Conservation (phyloP, 208 protist species). For the Polymyxa betae region DNA sequence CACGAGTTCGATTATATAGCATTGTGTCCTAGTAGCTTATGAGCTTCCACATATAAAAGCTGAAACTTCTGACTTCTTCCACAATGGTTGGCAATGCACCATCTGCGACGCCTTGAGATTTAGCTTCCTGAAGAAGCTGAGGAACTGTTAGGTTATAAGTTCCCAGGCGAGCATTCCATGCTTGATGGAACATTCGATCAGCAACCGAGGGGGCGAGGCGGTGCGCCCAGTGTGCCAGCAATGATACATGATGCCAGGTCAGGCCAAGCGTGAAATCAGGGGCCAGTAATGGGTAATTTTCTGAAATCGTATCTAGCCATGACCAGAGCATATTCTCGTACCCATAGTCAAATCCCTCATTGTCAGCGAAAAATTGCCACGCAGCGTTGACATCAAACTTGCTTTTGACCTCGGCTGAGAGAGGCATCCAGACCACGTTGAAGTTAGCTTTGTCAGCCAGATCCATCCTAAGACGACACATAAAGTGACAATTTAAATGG, state of each 20-base stretch:
- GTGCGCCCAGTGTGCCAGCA: background rate
- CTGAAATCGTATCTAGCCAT: background rate
- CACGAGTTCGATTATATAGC: background rate
- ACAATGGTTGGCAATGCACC: background rate
- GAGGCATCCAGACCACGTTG: constrained; percentile 3
- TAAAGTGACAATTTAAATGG: too few species aligned
- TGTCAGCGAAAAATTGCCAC: background rate
- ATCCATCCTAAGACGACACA: too few species aligned
- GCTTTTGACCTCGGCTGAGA: background rate
- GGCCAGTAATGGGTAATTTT: background rate
- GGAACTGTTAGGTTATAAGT: background rate
- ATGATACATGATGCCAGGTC: background rate
- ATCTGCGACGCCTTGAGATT: background rate
- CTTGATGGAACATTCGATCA: background rate
- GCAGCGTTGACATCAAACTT: background rate
- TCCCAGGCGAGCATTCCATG: background rate
- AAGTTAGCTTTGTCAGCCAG: background rate
- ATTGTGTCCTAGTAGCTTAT: background rate
- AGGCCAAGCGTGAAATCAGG: background rate
- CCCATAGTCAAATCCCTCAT: background rate
- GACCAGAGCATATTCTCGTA: constrained; percentile 12
- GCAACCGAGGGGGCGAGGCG: background rate
- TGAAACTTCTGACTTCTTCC: too few species aligned
- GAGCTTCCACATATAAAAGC: too few species aligned
- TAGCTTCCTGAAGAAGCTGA: background rate